These are phyloP conservation scores for Hanseniaspora clermontiae DNA, from an alignment of 805 yeast genomes.

Conservation along the genomic window DNA sequence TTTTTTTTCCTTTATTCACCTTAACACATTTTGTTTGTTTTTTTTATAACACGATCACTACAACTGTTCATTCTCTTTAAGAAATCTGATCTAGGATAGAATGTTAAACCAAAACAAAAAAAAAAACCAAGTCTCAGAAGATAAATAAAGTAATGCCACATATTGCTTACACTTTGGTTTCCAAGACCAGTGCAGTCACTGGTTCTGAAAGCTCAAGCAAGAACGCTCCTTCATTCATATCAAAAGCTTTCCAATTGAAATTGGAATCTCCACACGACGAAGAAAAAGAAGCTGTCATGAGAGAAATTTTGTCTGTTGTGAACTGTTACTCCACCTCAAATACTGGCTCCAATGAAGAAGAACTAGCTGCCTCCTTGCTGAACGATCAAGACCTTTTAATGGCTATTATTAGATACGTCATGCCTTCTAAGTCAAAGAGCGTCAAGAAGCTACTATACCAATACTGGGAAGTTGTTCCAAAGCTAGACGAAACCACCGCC, in stretches of 20 bases:
- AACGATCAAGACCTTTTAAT: conserved; percentile 47
- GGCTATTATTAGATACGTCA: conserved; percentile 93
- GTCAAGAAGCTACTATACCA: conserved; percentile 85
- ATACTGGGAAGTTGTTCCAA: conserved; percentile 97
- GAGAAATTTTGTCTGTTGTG: conserved; percentile 12
- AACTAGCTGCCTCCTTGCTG: conserved; percentile 9
- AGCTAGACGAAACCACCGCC: conserved; percentile 63
- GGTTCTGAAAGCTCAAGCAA: conserved; percentile 6
- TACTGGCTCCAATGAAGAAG: conserved; percentile 13
- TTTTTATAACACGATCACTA: background rate
- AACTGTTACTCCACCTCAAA: conserved; percentile 8
- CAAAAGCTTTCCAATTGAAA: conserved; percentile 9
- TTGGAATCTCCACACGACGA: conserved; percentile 8
- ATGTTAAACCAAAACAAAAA: background rate
- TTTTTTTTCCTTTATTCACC: background rate
- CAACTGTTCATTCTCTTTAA: background rate
- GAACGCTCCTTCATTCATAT: conserved; percentile 11
- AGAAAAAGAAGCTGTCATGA: conserved; percentile 10
- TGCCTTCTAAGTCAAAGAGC: conserved; percentile 88
- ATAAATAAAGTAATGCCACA: background rate
- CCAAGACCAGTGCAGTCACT: conserved; percentile 9
- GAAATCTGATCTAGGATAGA: background rate
- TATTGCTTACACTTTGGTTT: conserved; percentile 10
- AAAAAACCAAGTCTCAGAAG: background rate
- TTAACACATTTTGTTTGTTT: background rate